Evolutionary conservation across 2,329 filamentous ascomycete species (phyloP), one percentile per base, ranked within the genome.

Genomic region (Penicillium polonicum): DNA sequence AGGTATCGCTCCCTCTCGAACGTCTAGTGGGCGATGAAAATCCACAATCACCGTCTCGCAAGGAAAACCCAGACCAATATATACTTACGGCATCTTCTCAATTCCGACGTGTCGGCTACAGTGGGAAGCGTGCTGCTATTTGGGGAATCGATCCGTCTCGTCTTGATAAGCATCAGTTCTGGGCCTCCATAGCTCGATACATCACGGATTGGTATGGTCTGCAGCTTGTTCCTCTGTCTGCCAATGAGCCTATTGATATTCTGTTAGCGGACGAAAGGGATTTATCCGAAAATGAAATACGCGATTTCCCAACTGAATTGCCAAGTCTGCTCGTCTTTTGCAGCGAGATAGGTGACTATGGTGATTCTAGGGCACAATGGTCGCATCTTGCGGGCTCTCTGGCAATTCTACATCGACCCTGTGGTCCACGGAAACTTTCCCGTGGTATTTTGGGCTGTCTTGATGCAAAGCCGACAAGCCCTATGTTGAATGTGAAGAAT

Each of bases 341-440:
- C 35, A 19, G 19, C 4, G 15, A 46, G 7, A 10, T 23, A 21
- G n/a, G 42, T 23, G 51, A n/a, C 17, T 12, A 35, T 7, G n/a
- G 15, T 29, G 35, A 48, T 38, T 19, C 21, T 31, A 43, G 19
- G 15, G 23, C 19, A 10, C 19, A 33, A 15, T 56, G 39, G 41
- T 52, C 54, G 2, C 41, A 46, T 13, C 41, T 56, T 25, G 19
- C 54, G 31, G 17, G 9, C 5, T 45, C 35, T 13, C 13, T 57
- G 12, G 13, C 29, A n/a, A 35, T 53, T 27, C 17, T 57, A 5
- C 33, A 38, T 68, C 2, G 68, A 17, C 74, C 74, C 4, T 74
- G 70, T 45, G 74, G 73, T 1, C 73, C 73, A 13, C 71, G 74
- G 41, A 76, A 76, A 50, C 62, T 76, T 31, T 44, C 21, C 13